phyloP scores from a whole-genome alignment of 1,139 yeast species.

The Hyphopichia pseudoburtonii region DNA sequence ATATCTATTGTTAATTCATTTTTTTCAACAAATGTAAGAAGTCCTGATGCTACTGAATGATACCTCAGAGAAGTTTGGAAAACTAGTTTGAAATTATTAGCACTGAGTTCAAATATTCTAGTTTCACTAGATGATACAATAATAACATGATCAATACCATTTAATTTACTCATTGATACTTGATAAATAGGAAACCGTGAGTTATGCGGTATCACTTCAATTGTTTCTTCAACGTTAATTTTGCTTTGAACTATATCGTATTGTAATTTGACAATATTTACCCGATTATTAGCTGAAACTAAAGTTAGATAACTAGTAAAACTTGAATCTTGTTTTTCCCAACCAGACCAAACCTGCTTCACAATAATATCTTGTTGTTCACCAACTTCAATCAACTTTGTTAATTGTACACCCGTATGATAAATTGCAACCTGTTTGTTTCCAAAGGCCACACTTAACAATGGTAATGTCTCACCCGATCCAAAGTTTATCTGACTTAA shows the following conservation, averaged over 20 bases:
- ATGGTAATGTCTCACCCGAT: conserved; percentile 10
- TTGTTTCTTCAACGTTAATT: neutral
- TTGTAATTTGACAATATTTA: conserved; percentile 10
- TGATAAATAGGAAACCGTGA: neutral
- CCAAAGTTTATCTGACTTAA: conserved; percentile 17
- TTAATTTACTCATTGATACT: neutral
- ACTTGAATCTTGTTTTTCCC: conserved; percentile 11
- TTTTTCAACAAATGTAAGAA: neutral
- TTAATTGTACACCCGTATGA: conserved; percentile 15
- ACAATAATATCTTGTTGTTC: conserved; percentile 11
- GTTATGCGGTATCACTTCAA: neutral
- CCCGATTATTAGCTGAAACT: conserved; percentile 18
- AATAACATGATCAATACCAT: neutral
- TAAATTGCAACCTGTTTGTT: conserved; percentile 21
- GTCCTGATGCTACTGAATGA: too few species aligned
- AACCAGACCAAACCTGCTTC: conserved; percentile 24
- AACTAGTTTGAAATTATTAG: too few species aligned
- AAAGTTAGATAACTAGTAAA: conserved; percentile 13
- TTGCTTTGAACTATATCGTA: conserved; percentile 5
- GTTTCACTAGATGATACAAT: neutral
- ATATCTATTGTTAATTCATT: conserved; percentile 6
- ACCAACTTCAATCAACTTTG: conserved; percentile 5
- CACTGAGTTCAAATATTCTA: neutral
- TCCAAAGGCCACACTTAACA: conserved; percentile 16
- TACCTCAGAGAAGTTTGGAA: too few species aligned